These are phyloP conservation scores for Kondoa subrosea DNA, from an alignment of 768 basidiomycete genomes.

Conservation along the genomic window DNA sequence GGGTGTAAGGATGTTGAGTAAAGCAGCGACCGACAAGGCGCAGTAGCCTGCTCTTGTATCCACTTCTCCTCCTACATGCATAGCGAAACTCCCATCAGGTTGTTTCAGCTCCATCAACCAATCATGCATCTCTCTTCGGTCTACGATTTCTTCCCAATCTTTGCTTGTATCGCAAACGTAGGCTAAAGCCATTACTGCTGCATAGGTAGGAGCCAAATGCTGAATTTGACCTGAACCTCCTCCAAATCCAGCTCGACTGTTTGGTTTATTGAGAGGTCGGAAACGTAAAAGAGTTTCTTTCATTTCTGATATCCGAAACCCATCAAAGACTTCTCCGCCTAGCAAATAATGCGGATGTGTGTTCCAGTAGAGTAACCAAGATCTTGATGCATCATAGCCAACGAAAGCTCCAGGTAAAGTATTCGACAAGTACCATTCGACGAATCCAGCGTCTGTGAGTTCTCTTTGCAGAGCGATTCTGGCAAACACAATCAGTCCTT, in stretches of 20 bases:
- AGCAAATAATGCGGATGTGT: slow-evolving; percentile 58
- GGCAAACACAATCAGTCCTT: neutral
- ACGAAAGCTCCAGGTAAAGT: slow-evolving; percentile 60
- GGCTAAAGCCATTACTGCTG: slow-evolving; percentile 63
- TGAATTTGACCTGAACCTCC: slow-evolving; percentile 79
- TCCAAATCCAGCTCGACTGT: slow-evolving; percentile 46
- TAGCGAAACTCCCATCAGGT: slow-evolving; percentile 80
- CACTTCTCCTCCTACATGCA: slow-evolving; percentile 71
- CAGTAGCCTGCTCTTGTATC: slow-evolving; percentile 88
- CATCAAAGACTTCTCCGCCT: slow-evolving; percentile 30
- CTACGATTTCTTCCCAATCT: slow-evolving; percentile 22
- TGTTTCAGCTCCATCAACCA: slow-evolving; percentile 88
- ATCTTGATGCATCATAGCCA: slow-evolving; percentile 80
- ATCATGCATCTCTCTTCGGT: slow-evolving; percentile 56
- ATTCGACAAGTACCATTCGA: slow-evolving; percentile 1
- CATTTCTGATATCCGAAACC: slow-evolving; percentile 61
- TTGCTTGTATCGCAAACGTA: slow-evolving; percentile 59
- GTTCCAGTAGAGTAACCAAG: slow-evolving; percentile 91
- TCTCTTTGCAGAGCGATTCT: slow-evolving; percentile 5
- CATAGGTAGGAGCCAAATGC: slow-evolving; percentile 80
- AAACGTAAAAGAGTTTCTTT: slow-evolving; percentile 51
- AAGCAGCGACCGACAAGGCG: slow-evolving; percentile 59
- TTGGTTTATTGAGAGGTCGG: slow-evolving; percentile 14
- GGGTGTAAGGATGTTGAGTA: slow-evolving; percentile 75
- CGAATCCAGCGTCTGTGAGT: slow-evolving; percentile 5